A percentile compares a stretch with the other conserved stretches of the same genome.
Conservation (phyloP, 306 rosid genomes). For the Ziziphus jujuba region DNA sequence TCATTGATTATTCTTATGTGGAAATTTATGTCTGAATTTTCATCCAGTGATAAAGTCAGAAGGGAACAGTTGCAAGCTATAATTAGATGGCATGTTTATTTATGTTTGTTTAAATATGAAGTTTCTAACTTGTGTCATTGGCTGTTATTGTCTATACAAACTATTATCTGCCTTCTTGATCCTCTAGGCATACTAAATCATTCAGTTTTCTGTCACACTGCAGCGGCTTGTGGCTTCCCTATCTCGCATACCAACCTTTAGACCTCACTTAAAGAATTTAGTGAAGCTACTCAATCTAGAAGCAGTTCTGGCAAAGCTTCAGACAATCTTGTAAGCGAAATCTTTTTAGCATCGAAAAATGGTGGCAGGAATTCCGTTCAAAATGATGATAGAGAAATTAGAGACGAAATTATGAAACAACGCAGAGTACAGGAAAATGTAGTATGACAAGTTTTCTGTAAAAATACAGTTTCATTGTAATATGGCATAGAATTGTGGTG, state of each 20-base stretch:
- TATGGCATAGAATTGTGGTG: neutral
- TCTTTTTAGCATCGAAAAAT: constrained; percentile 2
- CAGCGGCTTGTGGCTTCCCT: constrained; percentile 69
- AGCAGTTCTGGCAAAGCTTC: constrained; percentile 53
- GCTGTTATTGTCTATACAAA: too few relatives aligned
- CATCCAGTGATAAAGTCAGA: constrained; percentile 50
- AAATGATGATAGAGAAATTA: constrained; percentile 12
- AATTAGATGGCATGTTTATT: constrained; percentile 56
- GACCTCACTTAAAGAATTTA: constrained; percentile 57
- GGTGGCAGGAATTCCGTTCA: constrained; percentile 11
- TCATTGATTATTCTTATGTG: constrained; percentile 37
- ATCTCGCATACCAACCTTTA: constrained; percentile 71
- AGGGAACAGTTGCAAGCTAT: constrained; percentile 82
- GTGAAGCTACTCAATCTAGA: constrained; percentile 63
- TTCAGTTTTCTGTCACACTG: constrained; percentile 37
- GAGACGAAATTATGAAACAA: constrained; percentile 19
- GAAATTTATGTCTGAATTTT: constrained; percentile 55
- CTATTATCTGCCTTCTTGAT: too few relatives aligned
- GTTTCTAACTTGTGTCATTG: neutral
- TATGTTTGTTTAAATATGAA: neutral
- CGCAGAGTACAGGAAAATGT: constrained; percentile 2
- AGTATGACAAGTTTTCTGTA: constrained; percentile 19
- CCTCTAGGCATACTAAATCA: neutral
- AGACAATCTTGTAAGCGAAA: constrained; percentile 33
- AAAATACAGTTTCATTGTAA: neutral